A percentile compares a stretch with the other conserved stretches of the same genome.
These are phyloP conservation scores for Coccomyxa sp. DNA, from an alignment of 139 green algal genomes.

Conservation along the genomic window DNA sequence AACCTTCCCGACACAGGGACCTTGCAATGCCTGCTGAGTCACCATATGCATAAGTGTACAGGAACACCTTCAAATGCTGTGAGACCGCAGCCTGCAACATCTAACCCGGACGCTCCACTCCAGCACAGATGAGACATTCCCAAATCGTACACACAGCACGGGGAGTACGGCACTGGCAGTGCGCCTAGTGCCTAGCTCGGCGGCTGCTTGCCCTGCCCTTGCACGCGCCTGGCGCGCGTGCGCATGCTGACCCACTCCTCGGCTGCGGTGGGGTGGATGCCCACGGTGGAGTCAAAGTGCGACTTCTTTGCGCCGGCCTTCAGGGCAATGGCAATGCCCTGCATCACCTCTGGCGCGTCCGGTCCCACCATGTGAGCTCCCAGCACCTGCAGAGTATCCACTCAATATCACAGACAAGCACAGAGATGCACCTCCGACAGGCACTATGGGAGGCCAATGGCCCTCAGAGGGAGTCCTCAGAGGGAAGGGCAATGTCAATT, in stretches of 20 bases:
- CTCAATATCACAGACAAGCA: background rate
- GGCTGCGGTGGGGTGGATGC: conserved; percentile 90
- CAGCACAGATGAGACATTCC: too few species aligned
- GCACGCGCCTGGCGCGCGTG: background rate
- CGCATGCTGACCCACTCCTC: conserved; percentile 98
- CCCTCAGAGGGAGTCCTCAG: too few species aligned
- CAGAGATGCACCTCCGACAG: background rate
- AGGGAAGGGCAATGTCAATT: too few species aligned
- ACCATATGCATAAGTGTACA: too few species aligned
- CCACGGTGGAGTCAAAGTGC: conserved; percentile 87
- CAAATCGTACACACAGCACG: too few species aligned
- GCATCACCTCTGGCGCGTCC: conserved; percentile 93
- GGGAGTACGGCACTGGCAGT: too few species aligned
- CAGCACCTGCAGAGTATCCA: conserved; percentile 42
- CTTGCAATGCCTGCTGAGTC: too few species aligned
- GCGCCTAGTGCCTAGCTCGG: too few species aligned
- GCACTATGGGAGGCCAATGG: background rate
- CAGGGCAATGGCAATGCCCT: conserved; percentile 92
- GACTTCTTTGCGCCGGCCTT: conserved; percentile 90
- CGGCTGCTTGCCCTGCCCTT: conserved; percentile 10
- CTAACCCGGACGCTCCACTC: too few species aligned
- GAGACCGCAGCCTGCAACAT: too few species aligned
- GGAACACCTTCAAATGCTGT: too few species aligned
- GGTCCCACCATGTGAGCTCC: conserved; percentile 95
- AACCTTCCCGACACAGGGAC: too few species aligned